Conservation (phyloP, 139 green algal species). For the Tetradesmus lagerheimii region DNA sequence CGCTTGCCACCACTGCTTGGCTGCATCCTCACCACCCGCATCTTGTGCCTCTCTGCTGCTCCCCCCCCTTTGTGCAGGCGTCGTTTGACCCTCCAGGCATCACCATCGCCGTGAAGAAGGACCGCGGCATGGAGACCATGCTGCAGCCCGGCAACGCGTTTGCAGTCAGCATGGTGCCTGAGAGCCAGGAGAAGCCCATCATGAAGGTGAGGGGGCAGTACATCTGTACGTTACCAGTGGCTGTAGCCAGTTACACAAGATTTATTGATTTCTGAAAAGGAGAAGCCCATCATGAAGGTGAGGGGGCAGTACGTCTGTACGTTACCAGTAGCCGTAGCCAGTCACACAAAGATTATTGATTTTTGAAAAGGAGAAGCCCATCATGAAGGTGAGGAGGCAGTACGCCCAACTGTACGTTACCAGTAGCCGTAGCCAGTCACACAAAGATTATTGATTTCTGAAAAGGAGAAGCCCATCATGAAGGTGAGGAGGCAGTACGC, state of each 20-base stretch:
- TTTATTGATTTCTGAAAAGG: too few relatives aligned
- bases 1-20: too few relatives aligned
- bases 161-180: constrained; percentile 89
- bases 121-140: constrained; percentile 94
- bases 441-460: too few relatives aligned
- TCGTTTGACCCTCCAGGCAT: constrained; percentile 93
- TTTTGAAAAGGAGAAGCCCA: not conserved
- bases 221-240: not conserved
- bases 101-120: constrained; percentile 94
- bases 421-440: not conserved
- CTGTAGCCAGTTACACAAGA: not conserved
- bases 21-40: too few relatives aligned
- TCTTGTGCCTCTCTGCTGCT: too few relatives aligned
- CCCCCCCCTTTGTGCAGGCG: constrained; percentile 66
- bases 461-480: not conserved
- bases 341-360: too few relatives aligned
- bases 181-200: constrained; percentile 58
- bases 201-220: constrained; percentile 47
- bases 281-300: too few relatives aligned
- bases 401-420: not conserved
- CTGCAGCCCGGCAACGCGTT: constrained; percentile 81
- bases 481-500: not conserved
- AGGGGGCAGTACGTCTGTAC: not conserved
- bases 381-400: not conserved
- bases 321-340: not conserved